Evolutionary conservation across 768 basidiomycete species (phyloP), one percentile per base, ranked within the genome.

Genomic region (Mrakia hoshinonis): DNA sequence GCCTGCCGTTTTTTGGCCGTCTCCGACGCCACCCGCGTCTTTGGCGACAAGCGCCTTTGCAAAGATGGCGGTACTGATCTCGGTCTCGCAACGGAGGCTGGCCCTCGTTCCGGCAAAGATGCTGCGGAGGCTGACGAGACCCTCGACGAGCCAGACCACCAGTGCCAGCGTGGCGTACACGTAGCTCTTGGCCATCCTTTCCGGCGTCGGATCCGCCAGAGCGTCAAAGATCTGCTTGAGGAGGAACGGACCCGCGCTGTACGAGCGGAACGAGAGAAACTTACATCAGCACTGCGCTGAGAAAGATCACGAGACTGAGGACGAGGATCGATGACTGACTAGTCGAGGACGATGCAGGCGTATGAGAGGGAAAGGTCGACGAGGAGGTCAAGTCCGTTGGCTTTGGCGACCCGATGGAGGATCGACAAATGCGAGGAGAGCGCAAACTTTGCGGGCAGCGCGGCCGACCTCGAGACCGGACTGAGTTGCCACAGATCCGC

Each of bases 161-260:
- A 73, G 54, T 3, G 71, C 54, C 18, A 73, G 24, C n/a, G 39
- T n/a, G 18, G 71, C 66, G 49, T 61, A 67, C 10, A 38, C 60
- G 67, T 73, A 73, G 43, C 66, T 67, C 39, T 29, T 51, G 9
- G 71, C 38, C 20, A 68, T n/a, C 26, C 43, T 36, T 15, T 67
- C 58, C 13, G 66, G 36, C 4, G 47, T 68, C 0, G 71, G 66
- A 9, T 49, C 34, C 2, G 55, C n/a, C 20, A 73, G 46, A 12
- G 71, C 71, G 9, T 55, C 54, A 2, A 55, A 18, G 47, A 73
- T 73, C 26, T 63, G 54, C 61, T 73, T 73, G 38, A 73, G 43
- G 66, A 72, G 60, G 55, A 48, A 72, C 4, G 70, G 70, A 20
- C 39, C 24, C 29, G 43, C 47, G 49, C 58, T 62, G 24, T 7